Evolutionary conservation across 1,139 yeast species (phyloP).

Genomic region (Ogataea hybrid): DNA sequence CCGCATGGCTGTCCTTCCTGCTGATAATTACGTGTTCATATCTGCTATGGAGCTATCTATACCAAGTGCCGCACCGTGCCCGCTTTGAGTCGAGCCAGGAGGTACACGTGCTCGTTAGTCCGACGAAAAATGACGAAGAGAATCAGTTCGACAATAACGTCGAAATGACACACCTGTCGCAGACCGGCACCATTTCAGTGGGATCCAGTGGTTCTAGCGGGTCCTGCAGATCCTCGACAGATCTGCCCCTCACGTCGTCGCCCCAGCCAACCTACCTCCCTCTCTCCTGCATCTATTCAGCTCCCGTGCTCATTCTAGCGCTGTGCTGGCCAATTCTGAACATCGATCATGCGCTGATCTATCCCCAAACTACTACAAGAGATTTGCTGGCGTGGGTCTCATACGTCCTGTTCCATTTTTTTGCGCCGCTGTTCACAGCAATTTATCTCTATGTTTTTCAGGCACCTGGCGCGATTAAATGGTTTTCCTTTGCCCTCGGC

Average conservation of each 20-base stretch:
- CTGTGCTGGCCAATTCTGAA: slow-evolving; percentile 43
- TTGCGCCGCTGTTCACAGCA: slow-evolving; percentile 60
- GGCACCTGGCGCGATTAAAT: slow-evolving; percentile 55
- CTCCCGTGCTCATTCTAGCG: slow-evolving; percentile 36
- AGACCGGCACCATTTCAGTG: neutral
- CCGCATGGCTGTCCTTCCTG: slow-evolving; percentile 20
- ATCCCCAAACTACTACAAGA: slow-evolving; percentile 36
- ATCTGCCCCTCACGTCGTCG: neutral
- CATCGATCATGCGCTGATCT: slow-evolving; percentile 38
- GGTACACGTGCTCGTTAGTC: neutral
- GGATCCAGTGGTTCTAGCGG: neutral
- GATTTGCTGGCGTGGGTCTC: slow-evolving; percentile 60
- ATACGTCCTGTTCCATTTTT: slow-evolving; percentile 58
- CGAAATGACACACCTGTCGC: slow-evolving; percentile 1
- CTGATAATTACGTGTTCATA: slow-evolving; percentile 14
- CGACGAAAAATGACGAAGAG: slow-evolving; percentile 7
- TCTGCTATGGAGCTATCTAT: slow-evolving; percentile 19
- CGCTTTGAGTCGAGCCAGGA: neutral
- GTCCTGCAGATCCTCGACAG: neutral
- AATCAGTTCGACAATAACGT: slow-evolving; percentile 3
- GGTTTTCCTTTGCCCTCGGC: slow-evolving; percentile 54
- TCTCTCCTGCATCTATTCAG: slow-evolving; percentile 13
- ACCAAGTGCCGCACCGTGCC: slow-evolving; percentile 4
- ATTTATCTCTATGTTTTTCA: slow-evolving; percentile 67
- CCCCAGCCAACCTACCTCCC: slow-evolving; percentile 13